Percentiles rank a stretch among this genome's conserved stretches.
These are phyloP conservation scores for Penicillium turbatum DNA, from an alignment of 495 filamentous ascomycete genomes.

Conservation along the genomic window DNA sequence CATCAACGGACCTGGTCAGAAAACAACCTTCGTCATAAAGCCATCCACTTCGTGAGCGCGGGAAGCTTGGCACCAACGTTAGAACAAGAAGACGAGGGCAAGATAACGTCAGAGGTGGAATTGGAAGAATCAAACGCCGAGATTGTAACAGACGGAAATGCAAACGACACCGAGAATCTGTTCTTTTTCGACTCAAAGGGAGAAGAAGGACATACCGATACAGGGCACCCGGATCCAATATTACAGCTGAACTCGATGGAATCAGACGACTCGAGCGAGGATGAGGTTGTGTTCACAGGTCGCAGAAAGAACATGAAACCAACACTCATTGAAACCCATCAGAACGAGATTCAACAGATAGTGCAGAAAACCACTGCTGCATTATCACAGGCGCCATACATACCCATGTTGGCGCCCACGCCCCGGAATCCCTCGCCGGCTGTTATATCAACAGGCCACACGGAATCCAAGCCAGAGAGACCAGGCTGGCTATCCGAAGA, in stretches of 20 bases:
- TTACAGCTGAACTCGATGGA: slow-evolving; percentile 1
- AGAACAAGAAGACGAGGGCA: slow-evolving; percentile 7
- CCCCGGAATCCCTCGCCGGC: not conserved
- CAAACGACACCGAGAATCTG: not conserved
- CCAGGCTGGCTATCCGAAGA: slow-evolving; percentile 11
- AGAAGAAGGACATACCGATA: slow-evolving; percentile 9
- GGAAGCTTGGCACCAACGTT: slow-evolving; percentile 49
- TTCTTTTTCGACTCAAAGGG: slow-evolving; percentile 28
- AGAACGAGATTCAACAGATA: slow-evolving; percentile 11
- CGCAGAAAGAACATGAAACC: slow-evolving; percentile 21
- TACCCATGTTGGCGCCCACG: not conserved
- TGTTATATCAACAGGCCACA: not conserved
- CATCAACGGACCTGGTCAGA: slow-evolving; percentile 40
- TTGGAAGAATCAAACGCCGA: slow-evolving; percentile 2
- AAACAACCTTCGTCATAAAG: slow-evolving; percentile 47
- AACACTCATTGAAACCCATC: slow-evolving; percentile 14
- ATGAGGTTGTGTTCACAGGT: slow-evolving; percentile 44
- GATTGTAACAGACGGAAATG: not conserved
- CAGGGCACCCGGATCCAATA: slow-evolving; percentile 18
- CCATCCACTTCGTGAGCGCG: slow-evolving; percentile 72
- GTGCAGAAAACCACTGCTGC: not conserved
- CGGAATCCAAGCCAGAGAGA: not conserved
- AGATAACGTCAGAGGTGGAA: not conserved
- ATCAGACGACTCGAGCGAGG: slow-evolving; percentile 34
- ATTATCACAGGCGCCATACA: not conserved